Conservation (phyloP, 805 yeast species). For the Ogataea methylovora region DNA sequence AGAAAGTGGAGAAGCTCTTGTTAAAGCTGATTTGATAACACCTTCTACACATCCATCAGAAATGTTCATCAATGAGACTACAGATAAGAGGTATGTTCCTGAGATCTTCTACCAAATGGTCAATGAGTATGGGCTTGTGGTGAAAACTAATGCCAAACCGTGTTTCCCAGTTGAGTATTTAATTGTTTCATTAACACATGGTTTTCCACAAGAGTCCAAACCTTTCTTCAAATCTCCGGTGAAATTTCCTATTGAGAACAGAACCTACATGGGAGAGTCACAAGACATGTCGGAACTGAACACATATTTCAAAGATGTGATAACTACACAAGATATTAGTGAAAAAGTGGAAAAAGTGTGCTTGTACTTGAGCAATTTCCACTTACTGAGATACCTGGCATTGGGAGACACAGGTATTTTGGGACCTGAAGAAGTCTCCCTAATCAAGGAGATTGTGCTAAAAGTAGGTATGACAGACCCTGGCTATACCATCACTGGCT, state of each 20-base stretch:
- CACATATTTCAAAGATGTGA: constrained; percentile 35
- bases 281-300: constrained; percentile 58
- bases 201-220: constrained; percentile 62
- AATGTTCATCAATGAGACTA: constrained; percentile 73
- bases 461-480: constrained; percentile 35
- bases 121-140: constrained; percentile 84
- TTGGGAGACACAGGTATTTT: constrained; percentile 46
- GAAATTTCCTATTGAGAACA: constrained; percentile 70
- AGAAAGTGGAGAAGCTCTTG: constrained; percentile 78
- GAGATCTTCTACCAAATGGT: constrained; percentile 79
- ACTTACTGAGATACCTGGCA: constrained; percentile 57
- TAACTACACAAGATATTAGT: constrained; percentile 9
- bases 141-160: constrained; percentile 84
- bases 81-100: constrained; percentile 78
- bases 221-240: constrained; percentile 41
- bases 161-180: constrained; percentile 90
- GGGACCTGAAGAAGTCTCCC: constrained; percentile 42
- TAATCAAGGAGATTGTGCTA: constrained; percentile 42
- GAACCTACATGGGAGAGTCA: constrained; percentile 66
- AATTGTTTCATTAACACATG: constrained; percentile 83
- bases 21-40: constrained; percentile 74
- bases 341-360: constrained; percentile 5
- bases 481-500: constrained; percentile 10
- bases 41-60: constrained; percentile 89
- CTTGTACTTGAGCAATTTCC: constrained; percentile 79